Conservation (phyloP, 2,329 filamentous ascomycete species). For the Pezicula rhizophila region DNA sequence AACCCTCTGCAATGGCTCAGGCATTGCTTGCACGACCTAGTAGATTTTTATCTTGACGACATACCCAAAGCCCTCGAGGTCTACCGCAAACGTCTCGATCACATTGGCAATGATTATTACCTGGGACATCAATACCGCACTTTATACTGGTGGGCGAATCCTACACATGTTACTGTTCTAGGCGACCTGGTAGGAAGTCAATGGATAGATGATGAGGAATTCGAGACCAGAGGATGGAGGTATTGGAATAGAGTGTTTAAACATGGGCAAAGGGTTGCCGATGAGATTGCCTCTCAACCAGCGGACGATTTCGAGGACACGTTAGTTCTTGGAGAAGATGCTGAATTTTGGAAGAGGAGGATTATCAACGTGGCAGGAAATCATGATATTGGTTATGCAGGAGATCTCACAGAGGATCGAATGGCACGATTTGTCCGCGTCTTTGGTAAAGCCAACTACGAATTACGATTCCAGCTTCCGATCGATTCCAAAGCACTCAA, state of each 20-base stretch:
- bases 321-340: conserved; percentile 32
- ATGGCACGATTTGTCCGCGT: conserved; percentile 74
- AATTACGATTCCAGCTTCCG: conserved; percentile 65
- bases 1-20: conserved; percentile 45
- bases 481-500: conserved; percentile 31
- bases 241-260: conserved; percentile 79
- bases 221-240: conserved; percentile 62
- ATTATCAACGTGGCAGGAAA: conserved; percentile 92
- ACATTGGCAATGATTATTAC: conserved; percentile 92
- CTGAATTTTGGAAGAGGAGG: conserved; percentile 60
- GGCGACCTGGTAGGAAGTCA: conserved; percentile 92
- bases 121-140: conserved; percentile 87
- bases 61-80: conserved; percentile 60
- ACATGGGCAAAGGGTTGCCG: conserved; percentile 58
- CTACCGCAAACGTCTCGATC: conserved; percentile 73
- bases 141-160: conserved; percentile 74
- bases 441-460: conserved; percentile 89
- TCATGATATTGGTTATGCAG: conserved; percentile 94
- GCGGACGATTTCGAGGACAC: conserved; percentile 31
- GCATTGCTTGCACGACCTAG: conserved; percentile 48
- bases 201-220: conserved; percentile 86
- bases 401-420: conserved; percentile 73
- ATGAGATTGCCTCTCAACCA: conserved; percentile 45
- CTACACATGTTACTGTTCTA: conserved; percentile 82
- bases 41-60: conserved; percentile 62